Conservation (phyloP, 306 rosid genomes). For the Quercus glauca region DNA sequence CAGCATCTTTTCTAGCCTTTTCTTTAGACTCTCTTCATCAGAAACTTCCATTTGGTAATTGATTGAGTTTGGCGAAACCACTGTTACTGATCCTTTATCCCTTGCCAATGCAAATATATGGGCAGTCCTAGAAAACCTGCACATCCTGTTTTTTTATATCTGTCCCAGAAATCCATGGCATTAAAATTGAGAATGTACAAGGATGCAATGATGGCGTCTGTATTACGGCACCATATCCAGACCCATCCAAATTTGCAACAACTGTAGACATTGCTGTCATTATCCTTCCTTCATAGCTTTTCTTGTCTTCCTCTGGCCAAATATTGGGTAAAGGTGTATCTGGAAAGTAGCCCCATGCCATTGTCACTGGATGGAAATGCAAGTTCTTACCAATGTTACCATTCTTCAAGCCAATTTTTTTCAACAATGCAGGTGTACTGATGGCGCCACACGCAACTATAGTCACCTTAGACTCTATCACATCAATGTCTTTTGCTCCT, state of each 20-base stretch:
- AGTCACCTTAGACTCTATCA: slow-evolving; percentile 74
- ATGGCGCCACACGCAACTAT: slow-evolving; percentile 82
- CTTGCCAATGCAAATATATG: slow-evolving; percentile 66
- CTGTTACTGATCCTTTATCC: slow-evolving; percentile 65
- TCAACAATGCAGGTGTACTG: slow-evolving; percentile 58
- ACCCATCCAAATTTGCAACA: too few relatives aligned
- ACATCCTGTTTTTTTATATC: slow-evolving; percentile 60
- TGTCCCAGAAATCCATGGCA: slow-evolving; percentile 51
- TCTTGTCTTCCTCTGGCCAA: slow-evolving; percentile 57
- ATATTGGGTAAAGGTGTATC: slow-evolving; percentile 31
- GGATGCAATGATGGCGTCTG: too few relatives aligned
- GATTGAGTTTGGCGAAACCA: slow-evolving; percentile 27
- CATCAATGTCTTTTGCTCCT: slow-evolving; percentile 49
- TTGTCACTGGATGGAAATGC: slow-evolving; percentile 92
- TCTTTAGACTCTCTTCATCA: slow-evolving; percentile 51
- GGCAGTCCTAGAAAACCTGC: slow-evolving; percentile 66
- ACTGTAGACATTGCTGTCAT: slow-evolving; percentile 53
- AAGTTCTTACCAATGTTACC: slow-evolving; percentile 61
- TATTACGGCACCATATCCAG: too few relatives aligned
- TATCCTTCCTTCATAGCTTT: slow-evolving; percentile 83
- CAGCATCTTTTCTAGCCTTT: slow-evolving; percentile 59
- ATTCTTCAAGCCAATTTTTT: slow-evolving; percentile 64
- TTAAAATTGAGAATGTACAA: too few relatives aligned
- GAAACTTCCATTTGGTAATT: slow-evolving; percentile 39
- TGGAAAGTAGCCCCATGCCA: slow-evolving; percentile 84